Evolutionary conservation across 2,329 filamentous ascomycete genomes (phyloP).

Genomic region (Clonostachys sp.): DNA sequence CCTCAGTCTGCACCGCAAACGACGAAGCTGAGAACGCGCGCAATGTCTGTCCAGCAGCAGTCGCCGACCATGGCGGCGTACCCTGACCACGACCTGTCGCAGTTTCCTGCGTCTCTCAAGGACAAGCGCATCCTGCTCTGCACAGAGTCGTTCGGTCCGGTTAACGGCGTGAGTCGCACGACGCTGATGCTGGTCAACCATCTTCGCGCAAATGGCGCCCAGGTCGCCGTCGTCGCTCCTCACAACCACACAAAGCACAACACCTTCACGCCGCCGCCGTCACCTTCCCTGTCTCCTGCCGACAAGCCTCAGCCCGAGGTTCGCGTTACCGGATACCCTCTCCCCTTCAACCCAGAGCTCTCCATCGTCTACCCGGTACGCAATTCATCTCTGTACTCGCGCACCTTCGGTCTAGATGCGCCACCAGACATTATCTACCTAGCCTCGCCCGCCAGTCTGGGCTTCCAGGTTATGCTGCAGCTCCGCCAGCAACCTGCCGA

Average conservation of each 20-base stretch:
- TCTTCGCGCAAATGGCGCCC: conserved; percentile 56
- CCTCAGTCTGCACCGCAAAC: too few species aligned
- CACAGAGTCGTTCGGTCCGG: conserved; percentile 67
- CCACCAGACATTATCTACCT: conserved; percentile 65
- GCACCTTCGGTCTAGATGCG: conserved; percentile 46
- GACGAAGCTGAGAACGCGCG: too few species aligned
- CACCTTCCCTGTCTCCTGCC: conserved; percentile 18
- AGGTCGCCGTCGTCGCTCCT: conserved; percentile 64
- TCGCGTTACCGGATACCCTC: conserved; percentile 58
- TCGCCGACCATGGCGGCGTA: conserved; percentile 5
- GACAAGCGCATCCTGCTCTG: conserved; percentile 62
- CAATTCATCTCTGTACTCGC: conserved; percentile 54
- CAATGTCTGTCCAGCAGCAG: not conserved
- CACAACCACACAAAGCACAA: conserved; percentile 50
- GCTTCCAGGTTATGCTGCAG: conserved; percentile 69
- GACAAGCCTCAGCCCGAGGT: conserved; percentile 38
- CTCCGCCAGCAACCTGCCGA: conserved; percentile 52
- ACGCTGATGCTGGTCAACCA: conserved; percentile 67
- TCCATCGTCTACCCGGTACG: conserved; percentile 67
- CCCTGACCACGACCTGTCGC: conserved; percentile 30
- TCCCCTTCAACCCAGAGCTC: conserved; percentile 69
- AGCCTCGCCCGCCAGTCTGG: conserved; percentile 63
- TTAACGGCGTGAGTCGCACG: conserved; percentile 70
- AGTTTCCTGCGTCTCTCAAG: conserved; percentile 43
- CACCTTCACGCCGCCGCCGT: conserved; percentile 42